Evolutionary conservation across 306 rosid species (phyloP), one percentile per base, ranked within the genome.

Genomic region (Sophora flavescens): DNA sequence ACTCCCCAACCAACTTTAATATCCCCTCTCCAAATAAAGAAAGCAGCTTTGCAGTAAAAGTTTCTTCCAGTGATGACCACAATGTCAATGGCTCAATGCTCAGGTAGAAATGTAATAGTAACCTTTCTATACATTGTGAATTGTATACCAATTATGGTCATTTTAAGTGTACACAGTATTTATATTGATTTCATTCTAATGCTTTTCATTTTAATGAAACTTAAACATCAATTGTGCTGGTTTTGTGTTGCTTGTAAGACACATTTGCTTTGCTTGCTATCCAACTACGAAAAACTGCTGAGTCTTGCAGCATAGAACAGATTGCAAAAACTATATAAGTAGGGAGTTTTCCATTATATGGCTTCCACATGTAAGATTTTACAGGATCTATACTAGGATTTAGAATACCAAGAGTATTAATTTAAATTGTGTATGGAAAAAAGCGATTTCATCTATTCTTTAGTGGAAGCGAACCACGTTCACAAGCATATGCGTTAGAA

Each of bases 1-100:
- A 22, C 66, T 30, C 54, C 53, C 17, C 16, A 42, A 62, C 68
- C 79, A 64, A 38, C 75, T 77, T 65, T 73, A 45, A n/a, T 22
- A 42, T 22, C 30, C 11, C 63, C 32, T 10, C 38, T 15, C 38
- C 38, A 50, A 4, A 15, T 9, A 66, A 76, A 22, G 9, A 56
- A 26, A 60, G 26, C 33, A 44, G 33, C 53, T 58, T 44, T 48
- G 52, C 53, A 17, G 13, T 65, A 12, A 54, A 64, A 41, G 62
- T 53, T 63, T 57, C 36, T 62, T 0, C n/a, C 22, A 58, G 52
- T 54, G 6, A 63, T 60, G 47, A 39, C 16, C 61, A 77, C 30
- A 35, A 57, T 67, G 58, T 38, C 51, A 56, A 60, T 32, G 32
- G 48, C n/a, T 38, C 51, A 56, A 69, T 32, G 32, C 59, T 26